These are phyloP conservation scores for Russula earlei DNA, from an alignment of 768 basidiomycete genomes.

Conservation along the genomic window DNA sequence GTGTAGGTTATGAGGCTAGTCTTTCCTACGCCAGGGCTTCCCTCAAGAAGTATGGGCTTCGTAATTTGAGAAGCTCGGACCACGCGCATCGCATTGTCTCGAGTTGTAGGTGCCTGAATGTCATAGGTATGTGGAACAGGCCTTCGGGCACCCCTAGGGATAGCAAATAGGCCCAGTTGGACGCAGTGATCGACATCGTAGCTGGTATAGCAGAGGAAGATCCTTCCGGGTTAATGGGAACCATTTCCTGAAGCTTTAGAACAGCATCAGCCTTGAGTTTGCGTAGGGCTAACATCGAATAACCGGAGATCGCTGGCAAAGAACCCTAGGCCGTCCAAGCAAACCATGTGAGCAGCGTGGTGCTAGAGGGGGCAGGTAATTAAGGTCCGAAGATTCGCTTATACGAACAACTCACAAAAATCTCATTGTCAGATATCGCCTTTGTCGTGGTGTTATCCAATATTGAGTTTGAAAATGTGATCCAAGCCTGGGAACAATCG, in stretches of 20 bases:
- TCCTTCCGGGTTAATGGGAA: conserved; percentile 34
- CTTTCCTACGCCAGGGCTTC: conserved; percentile 97
- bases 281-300: conserved; percentile 49
- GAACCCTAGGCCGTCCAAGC: conserved; percentile 84
- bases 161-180: conserved; percentile 66
- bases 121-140: conserved; percentile 48
- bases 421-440: conserved; percentile 35
- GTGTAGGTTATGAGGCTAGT: conserved; percentile 84
- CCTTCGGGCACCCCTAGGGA: conserved; percentile 46
- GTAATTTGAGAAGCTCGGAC: conserved; percentile 79
- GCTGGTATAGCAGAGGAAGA: conserved; percentile 22
- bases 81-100: conserved; percentile 79
- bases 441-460: conserved; percentile 27
- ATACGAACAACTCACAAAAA: conserved; percentile 52
- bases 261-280: conserved; percentile 53
- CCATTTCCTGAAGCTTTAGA: conserved; percentile 44
- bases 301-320: conserved; percentile 59
- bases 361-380: conserved; percentile 39
- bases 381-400: conserved; percentile 6
- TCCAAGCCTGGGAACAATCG: conserved; percentile 63
- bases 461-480: conserved; percentile 70
- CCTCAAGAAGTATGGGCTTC: conserved; percentile 92
- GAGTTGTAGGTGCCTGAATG: conserved; percentile 81
- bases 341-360: conserved; percentile 88
- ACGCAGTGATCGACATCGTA: conserved; percentile 32